Evolutionary conservation across 1,284 basidiomycete genomes (phyloP).

Genomic region (Thelephora terrestris): DNA sequence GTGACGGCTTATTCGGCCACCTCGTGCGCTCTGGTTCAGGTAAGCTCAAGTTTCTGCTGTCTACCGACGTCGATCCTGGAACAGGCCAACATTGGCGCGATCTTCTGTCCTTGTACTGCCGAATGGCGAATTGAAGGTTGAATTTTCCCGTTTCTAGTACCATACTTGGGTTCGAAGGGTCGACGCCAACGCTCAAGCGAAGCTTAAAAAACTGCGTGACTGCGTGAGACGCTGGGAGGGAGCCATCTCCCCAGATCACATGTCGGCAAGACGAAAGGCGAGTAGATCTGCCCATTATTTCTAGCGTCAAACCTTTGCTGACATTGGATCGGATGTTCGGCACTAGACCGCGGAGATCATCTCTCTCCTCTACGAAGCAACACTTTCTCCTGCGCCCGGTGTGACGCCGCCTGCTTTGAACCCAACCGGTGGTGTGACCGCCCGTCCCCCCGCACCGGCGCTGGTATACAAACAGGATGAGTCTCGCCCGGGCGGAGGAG

Average conservation of each 20-base stretch:
- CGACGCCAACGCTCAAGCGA: slow-evolving; percentile 63
- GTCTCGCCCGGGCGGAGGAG: slow-evolving; percentile 72
- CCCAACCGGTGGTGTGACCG: slow-evolving; percentile 62
- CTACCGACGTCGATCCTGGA: slow-evolving; percentile 1
- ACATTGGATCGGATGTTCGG: slow-evolving; percentile 7
- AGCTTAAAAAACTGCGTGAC: slow-evolving; percentile 72
- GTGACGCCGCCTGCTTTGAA: slow-evolving; percentile 55
- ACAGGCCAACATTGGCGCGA: not conserved
- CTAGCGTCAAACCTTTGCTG: slow-evolving; percentile 15
- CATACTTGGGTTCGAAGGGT: slow-evolving; percentile 85
- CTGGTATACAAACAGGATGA: slow-evolving; percentile 68
- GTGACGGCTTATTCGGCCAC: slow-evolving; percentile 84
- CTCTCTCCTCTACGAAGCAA: slow-evolving; percentile 83
- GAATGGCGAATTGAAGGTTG: not conserved
- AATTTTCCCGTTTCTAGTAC: slow-evolving; percentile 42
- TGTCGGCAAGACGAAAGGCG: slow-evolving; percentile 83
- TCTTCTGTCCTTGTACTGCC: slow-evolving; percentile 1
- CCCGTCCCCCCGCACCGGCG: slow-evolving; percentile 40
- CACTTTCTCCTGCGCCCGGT: slow-evolving; percentile 56
- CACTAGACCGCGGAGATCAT: slow-evolving; percentile 86
- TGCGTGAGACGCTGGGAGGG: slow-evolving; percentile 79
- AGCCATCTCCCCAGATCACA: slow-evolving; percentile 72
- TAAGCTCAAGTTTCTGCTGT: slow-evolving; percentile 24
- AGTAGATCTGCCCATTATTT: slow-evolving; percentile 23
- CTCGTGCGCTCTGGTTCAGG: slow-evolving; percentile 84